Evolutionary conservation across 768 basidiomycete genomes (phyloP).

Genomic region (Coprinopsis cinerea): DNA sequence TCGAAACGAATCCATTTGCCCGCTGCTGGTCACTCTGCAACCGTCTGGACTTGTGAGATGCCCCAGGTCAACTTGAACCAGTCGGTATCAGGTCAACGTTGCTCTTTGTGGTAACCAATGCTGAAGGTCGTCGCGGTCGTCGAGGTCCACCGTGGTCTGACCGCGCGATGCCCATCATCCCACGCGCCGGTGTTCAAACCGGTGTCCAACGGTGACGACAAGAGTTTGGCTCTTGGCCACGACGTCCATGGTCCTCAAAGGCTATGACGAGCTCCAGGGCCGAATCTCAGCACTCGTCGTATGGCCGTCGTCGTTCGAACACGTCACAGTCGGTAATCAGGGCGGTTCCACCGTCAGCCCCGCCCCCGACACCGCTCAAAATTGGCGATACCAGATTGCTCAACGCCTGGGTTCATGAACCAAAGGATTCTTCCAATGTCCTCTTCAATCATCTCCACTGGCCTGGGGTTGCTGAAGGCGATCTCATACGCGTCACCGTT

Average conservation of each 20-base stretch:
- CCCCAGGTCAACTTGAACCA: no score
- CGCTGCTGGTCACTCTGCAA: no score
- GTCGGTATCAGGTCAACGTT: no score
- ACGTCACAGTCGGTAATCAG: conserved; percentile 65
- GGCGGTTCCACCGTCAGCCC: conserved; percentile 29
- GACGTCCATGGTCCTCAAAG: background rate
- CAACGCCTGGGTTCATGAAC: conserved; percentile 71
- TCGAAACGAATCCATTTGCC: no score
- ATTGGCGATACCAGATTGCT: conserved; percentile 58
- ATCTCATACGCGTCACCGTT: conserved; percentile 53
- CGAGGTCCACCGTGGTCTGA: no score
- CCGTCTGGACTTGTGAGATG: no score
- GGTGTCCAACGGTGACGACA: background rate
- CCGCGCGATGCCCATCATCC: background rate
- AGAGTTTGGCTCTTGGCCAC: background rate
- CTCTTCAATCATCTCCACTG: conserved; percentile 69
- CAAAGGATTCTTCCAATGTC: conserved; percentile 52
- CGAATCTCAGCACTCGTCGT: conserved; percentile 54
- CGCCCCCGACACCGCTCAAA: conserved; percentile 46
- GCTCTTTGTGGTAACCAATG: no score
- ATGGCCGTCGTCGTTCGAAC: conserved; percentile 64
- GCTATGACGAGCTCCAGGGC: conserved; percentile 56
- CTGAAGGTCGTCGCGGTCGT: no score
- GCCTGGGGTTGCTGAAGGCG: conserved; percentile 76
- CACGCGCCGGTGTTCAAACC: background rate